Evolutionary conservation across 2,329 filamentous ascomycete genomes (phyloP).

Genomic region (Colletotrichum magnum): DNA sequence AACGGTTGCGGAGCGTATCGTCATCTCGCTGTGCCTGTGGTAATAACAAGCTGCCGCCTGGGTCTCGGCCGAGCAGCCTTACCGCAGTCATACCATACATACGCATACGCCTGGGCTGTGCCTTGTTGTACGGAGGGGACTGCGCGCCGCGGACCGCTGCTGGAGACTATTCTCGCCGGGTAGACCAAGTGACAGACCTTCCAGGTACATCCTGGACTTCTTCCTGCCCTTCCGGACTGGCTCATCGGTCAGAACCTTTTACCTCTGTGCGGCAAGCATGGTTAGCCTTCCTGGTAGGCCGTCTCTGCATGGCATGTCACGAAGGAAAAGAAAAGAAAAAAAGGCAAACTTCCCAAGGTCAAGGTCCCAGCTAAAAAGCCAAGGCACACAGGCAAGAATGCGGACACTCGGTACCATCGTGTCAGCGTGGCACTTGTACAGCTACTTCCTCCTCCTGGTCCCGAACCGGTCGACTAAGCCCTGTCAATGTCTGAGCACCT

Average conservation of each 20-base stretch:
- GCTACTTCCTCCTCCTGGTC: slow-evolving; percentile 28
- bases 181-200: slow-evolving; percentile 15
- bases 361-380: slow-evolving; percentile 33
- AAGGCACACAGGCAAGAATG: slow-evolving; percentile 25
- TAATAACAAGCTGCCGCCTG: slow-evolving; percentile 12
- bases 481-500: slow-evolving; percentile 41
- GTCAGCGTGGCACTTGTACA: slow-evolving; percentile 36
- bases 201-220: slow-evolving; percentile 28
- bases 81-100: background rate
- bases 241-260: slow-evolving; percentile 25
- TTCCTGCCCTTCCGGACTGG: slow-evolving; percentile 18
- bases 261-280: slow-evolving; percentile 32
- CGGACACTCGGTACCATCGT: slow-evolving; percentile 20
- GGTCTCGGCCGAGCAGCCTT: slow-evolving; percentile 38
- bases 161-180: slow-evolving; percentile 5
- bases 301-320: slow-evolving; percentile 31
- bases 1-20: slow-evolving; percentile 33
- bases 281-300: slow-evolving; percentile 25
- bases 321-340: slow-evolving; percentile 19
- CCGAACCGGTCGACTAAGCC: slow-evolving; percentile 39
- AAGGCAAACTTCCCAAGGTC: slow-evolving; percentile 31
- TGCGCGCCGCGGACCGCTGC: slow-evolving; percentile 18
- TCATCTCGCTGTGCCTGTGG: slow-evolving; percentile 29
- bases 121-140: slow-evolving; percentile 13
- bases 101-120: slow-evolving; percentile 10